Evolutionary conservation across 345 rosid genomes (phyloP).

Genomic region (Nasturtium officinale): DNA sequence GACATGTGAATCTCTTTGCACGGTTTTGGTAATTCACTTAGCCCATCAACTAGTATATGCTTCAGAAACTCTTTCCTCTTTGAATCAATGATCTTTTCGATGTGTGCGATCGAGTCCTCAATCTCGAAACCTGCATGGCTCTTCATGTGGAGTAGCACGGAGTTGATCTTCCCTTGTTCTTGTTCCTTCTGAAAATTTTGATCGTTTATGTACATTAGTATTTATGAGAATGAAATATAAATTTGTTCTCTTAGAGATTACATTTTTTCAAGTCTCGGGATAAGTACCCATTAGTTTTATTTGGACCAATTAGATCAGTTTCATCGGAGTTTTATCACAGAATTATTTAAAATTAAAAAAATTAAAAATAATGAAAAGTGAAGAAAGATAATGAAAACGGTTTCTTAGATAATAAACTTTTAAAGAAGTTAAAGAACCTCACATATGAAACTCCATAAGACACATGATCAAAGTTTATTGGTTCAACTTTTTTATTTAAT

Average conservation of each 20-base stretch:
- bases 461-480: too few relatives aligned
- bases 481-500: too few relatives aligned
- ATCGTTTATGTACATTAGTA: slow-evolving; percentile 5
- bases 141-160: slow-evolving; percentile 46
- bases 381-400: too few relatives aligned
- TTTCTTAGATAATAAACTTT: too few relatives aligned
- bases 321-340: too few relatives aligned
- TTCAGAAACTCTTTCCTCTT: slow-evolving; percentile 48
- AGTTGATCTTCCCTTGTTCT: slow-evolving; percentile 56
- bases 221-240: not conserved
- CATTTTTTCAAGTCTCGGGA: not conserved
- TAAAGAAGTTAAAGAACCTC: too few relatives aligned
- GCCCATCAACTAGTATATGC: slow-evolving; percentile 47
- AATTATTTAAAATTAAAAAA: too few relatives aligned
- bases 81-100: slow-evolving; percentile 37
- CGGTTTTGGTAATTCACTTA: slow-evolving; percentile 45
- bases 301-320: too few relatives aligned
- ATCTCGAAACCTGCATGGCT: slow-evolving; percentile 37
- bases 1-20: slow-evolving; percentile 51
- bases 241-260: not conserved
- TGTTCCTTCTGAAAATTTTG: slow-evolving; percentile 49
- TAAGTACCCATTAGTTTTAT: not conserved
- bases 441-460: too few relatives aligned
- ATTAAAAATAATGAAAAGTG: too few relatives aligned
- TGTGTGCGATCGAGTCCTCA: slow-evolving; percentile 49